A percentile compares a stretch with the other conserved stretches of the same genome.
phyloP scores from a whole-genome alignment of 768 basidiomycete genomes.

The Suillus ampliporus region DNA sequence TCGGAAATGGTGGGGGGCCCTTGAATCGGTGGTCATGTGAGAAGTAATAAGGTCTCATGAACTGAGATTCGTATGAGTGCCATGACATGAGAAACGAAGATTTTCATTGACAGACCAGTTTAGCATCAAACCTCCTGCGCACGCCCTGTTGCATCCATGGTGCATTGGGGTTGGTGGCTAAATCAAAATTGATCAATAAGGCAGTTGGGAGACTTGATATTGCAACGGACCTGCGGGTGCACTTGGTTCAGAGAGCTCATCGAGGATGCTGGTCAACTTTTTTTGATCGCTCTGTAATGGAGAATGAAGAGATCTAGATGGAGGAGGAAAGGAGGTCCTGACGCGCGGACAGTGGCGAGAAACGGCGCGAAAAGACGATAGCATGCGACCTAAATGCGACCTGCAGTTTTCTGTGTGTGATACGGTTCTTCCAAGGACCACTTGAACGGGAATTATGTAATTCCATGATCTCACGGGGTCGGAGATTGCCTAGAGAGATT shows the following conservation, averaged over 20 bases:
- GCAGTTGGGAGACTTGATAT: background rate
- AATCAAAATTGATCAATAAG: background rate
- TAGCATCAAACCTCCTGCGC: slow-evolving; percentile 33
- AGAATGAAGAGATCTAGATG: slow-evolving; percentile 9
- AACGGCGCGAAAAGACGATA: slow-evolving; percentile 20
- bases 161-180: slow-evolving; percentile 15
- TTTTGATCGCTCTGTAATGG: slow-evolving; percentile 29
- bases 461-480: background rate
- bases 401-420: too few relatives aligned
- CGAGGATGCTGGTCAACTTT: slow-evolving; percentile 29
- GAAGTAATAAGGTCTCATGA: slow-evolving; percentile 53
- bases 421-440: too few relatives aligned
- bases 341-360: slow-evolving; percentile 12
- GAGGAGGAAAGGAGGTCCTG: slow-evolving; percentile 3
- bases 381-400: slow-evolving; percentile 10
- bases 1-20: slow-evolving; percentile 23
- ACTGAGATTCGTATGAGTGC: slow-evolving; percentile 37
- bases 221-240: slow-evolving; percentile 11
- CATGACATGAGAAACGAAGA: background rate
- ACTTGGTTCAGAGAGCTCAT: slow-evolving; percentile 19
- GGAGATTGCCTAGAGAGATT: slow-evolving; percentile 17
- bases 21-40: slow-evolving; percentile 44
- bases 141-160: slow-evolving; percentile 29
- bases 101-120: slow-evolving; percentile 23
- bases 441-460: slow-evolving; percentile 2